A percentile compares a stretch with the other conserved stretches of the same genome.
These are phyloP conservation scores for Fraxinus pennsylvanica DNA, from an alignment of 257 asterid genomes.

Conservation along the genomic window DNA sequence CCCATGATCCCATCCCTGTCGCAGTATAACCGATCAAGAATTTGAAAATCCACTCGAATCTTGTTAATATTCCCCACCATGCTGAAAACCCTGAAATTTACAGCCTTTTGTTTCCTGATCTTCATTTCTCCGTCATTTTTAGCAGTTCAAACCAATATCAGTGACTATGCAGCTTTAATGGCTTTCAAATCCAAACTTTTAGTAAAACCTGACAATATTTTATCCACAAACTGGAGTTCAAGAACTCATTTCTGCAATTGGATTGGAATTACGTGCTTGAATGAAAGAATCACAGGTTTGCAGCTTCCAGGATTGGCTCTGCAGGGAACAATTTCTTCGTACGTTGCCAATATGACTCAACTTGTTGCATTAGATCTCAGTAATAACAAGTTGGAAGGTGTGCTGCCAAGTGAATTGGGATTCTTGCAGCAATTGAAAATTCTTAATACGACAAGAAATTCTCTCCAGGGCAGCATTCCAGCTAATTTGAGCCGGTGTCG, in stretches of 20 bases:
- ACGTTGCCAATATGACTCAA: slow-evolving; percentile 29
- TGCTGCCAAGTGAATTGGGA: slow-evolving; percentile 38
- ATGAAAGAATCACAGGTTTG: slow-evolving; percentile 27
- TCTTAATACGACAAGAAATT: slow-evolving; percentile 33
- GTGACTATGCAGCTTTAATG: slow-evolving; percentile 38
- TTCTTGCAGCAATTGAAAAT: slow-evolving; percentile 31
- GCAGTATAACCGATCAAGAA: background rate
- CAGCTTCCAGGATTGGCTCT: slow-evolving; percentile 37
- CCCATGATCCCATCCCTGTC: background rate
- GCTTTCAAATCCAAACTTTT: slow-evolving; percentile 37
- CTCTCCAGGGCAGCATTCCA: slow-evolving; percentile 39
- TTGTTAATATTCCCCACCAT: background rate
- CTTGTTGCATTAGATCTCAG: slow-evolving; percentile 42
- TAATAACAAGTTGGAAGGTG: slow-evolving; percentile 31
- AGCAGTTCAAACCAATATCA: slow-evolving; percentile 4
- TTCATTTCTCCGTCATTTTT: slow-evolving; percentile 8
- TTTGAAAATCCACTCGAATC: background rate
- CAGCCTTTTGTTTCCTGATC: slow-evolving; percentile 5
- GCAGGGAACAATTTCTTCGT: slow-evolving; percentile 25
- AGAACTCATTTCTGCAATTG: slow-evolving; percentile 36
- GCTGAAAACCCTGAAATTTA: background rate
- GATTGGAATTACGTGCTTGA: slow-evolving; percentile 43
- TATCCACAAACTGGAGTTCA: slow-evolving; percentile 44
- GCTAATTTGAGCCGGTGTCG: slow-evolving; percentile 31
- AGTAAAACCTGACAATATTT: slow-evolving; percentile 19